A percentile compares a stretch with the other conserved stretches of the same genome.
Conservation (phyloP, 139 green algal genomes). For the Nannochloris sp. region DNA sequence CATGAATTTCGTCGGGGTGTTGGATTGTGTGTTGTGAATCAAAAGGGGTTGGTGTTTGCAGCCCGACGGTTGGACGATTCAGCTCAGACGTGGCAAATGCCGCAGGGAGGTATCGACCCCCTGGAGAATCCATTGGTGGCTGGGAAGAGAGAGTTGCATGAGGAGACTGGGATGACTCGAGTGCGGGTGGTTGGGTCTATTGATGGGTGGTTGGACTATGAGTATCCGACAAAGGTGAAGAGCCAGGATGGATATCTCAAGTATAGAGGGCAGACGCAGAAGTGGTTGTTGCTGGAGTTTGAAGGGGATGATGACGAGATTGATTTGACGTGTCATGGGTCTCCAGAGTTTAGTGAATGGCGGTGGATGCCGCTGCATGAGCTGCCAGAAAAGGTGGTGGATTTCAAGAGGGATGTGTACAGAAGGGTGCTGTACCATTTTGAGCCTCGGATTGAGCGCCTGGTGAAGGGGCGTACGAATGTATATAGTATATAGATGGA, state of each 20-base stretch:
- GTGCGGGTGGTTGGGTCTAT: slow-evolving; percentile 25
- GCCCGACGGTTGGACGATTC: slow-evolving; percentile 32
- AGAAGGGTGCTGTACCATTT: slow-evolving; percentile 19
- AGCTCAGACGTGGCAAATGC: slow-evolving; percentile 44
- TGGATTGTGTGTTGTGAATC: slow-evolving; percentile 40
- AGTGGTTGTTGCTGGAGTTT: slow-evolving; percentile 40
- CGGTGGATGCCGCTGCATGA: slow-evolving; percentile 28
- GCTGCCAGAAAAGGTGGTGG: slow-evolving; percentile 25
- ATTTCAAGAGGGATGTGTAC: slow-evolving; percentile 37
- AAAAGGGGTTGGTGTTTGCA: slow-evolving; percentile 34
- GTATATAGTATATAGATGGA: no score
- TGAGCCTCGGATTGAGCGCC: slow-evolving; percentile 9
- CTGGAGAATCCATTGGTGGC: slow-evolving; percentile 30
- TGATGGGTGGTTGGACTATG: slow-evolving; percentile 37
- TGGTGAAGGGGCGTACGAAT: not conserved
- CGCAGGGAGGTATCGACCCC: slow-evolving; percentile 41
- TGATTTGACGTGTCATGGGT: slow-evolving; percentile 20
- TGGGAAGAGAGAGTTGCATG: slow-evolving; percentile 30
- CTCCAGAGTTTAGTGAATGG: slow-evolving; percentile 40
- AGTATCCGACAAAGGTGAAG: slow-evolving; percentile 30
- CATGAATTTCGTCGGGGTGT: slow-evolving; percentile 34
- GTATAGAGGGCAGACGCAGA: slow-evolving; percentile 43
- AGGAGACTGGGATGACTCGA: slow-evolving; percentile 42
- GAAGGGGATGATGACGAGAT: slow-evolving; percentile 35
- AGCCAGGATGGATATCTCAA: slow-evolving; percentile 1